Base-by-base conservation (phyloP, 2,329 filamentous ascomycete genomes). In the Aspergillus uvarum region DNA sequence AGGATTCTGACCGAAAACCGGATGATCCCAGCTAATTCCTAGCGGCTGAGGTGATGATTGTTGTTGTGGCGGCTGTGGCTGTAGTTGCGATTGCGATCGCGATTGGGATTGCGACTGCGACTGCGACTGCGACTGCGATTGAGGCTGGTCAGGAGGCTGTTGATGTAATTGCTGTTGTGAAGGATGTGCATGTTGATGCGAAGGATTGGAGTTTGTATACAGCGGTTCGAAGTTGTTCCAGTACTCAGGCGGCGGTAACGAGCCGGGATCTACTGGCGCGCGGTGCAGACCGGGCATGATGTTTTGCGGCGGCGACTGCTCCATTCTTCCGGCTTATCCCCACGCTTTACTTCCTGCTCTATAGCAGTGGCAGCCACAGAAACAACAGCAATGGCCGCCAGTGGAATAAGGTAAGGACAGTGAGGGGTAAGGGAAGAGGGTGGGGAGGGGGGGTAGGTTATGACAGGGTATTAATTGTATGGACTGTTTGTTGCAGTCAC, bases 11-110 rank as follows among this genome's bases (percentile, higher is more conserved):
- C 60, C 68, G 54, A 74, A 74, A 12, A 74, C 69, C n/a, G 70
- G 73, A 62, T 73, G 72, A 54, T 77, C 74, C 75, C 74, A 77
- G 35, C 63, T 64, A 8, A 77, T 76, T 1, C 72, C 72, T 61
- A 75, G 62, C 3, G 70, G 66, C 53, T 67, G 66, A 12, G 65
- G 59, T 22, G 67, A 63, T 16, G 68, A 63, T n/a, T 64, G 58
- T 35, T 60, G 65, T 21, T 58, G 58, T 35, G 59, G 65, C 19
- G 49, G 47, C 42, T 67, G 62, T 29, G 8, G 63, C 47, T 65
- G 67, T 22, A 59, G 63, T 38, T 63, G 54, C 60, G 67, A 65
- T 26, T 69, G 63, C 32, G 67, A 65, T 26, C 69, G 63, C 32
- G 57, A 57, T 32, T 60, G 65, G 7, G 7, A 29, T 21, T 8